Percentiles rank a stretch among this genome's conserved stretches.
Evolutionary conservation across 2,329 filamentous ascomycete genomes (phyloP).

Genomic region (Mycocentrospora acerina): DNA sequence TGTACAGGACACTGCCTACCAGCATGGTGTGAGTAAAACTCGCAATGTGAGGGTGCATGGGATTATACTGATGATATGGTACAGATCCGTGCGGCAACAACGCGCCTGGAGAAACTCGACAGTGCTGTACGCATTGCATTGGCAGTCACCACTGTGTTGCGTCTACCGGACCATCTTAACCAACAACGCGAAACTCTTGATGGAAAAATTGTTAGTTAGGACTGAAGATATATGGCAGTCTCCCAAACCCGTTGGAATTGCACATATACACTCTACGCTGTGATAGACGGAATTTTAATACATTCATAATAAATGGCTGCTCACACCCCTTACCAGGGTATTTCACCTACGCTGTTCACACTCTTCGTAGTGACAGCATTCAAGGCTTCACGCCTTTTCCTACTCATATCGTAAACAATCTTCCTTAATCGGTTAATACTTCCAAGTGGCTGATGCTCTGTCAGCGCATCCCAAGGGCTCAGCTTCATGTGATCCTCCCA

Average conservation of each 20-base stretch:
- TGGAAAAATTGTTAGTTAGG: too few species aligned
- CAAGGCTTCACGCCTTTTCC: slow-evolving; percentile 20
- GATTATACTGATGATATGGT: neutral
- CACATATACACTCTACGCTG: too few species aligned
- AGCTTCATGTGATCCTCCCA: slow-evolving; percentile 36
- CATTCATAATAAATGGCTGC: too few species aligned
- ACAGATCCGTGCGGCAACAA: slow-evolving; percentile 15
- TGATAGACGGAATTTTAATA: too few species aligned
- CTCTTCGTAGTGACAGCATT: slow-evolving; percentile 18
- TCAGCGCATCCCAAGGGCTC: slow-evolving; percentile 28
- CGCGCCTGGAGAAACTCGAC: slow-evolving; percentile 11
- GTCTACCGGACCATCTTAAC: neutral
- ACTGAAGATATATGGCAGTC: too few species aligned
- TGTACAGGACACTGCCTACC: slow-evolving; percentile 33
- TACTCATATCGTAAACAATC: slow-evolving; percentile 30
- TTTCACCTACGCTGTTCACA: slow-evolving; percentile 21
- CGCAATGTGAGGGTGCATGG: too few species aligned
- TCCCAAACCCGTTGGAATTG: too few species aligned
- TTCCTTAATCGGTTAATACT: slow-evolving; percentile 32
- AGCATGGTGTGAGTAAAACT: slow-evolving; percentile 28
- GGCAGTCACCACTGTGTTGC: slow-evolving; percentile 26
- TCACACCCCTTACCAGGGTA: slow-evolving; percentile 14
- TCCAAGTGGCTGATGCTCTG: slow-evolving; percentile 28
- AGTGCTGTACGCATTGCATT: slow-evolving; percentile 27
- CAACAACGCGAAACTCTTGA: too few species aligned